phyloP scores from a whole-genome alignment of 192 early-diverging fungal genomes.

The Anaeromyces robustus region DNA sequence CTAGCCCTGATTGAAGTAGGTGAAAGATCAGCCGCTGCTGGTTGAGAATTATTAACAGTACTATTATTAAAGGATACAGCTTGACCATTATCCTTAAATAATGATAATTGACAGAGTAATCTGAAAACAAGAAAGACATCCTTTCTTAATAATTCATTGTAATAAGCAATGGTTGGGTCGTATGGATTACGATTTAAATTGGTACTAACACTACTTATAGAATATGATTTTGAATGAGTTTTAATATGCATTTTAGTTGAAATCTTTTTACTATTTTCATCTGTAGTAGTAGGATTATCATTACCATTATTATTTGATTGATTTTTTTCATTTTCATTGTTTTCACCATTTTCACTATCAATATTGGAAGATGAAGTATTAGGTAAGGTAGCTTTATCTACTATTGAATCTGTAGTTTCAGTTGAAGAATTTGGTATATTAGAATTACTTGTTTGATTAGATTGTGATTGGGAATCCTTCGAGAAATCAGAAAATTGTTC shows the following conservation, averaged over 20 bases:
- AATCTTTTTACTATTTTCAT: neutral
- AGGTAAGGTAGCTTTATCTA: neutral
- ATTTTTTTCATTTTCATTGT: neutral
- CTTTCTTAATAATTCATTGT: conserved; percentile 28
- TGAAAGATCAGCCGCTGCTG: conserved; percentile 16
- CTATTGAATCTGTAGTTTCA: too few species aligned
- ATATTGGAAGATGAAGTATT: neutral
- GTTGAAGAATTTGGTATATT: neutral
- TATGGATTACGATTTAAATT: conserved; percentile 17
- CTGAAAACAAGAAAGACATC: conserved; percentile 32
- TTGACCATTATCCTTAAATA: conserved; percentile 17
- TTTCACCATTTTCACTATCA: too few species aligned
- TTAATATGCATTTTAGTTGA: neutral
- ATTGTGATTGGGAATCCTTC: conserved; percentile 1
- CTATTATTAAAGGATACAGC: neutral
- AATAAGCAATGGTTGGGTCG: conserved; percentile 30
- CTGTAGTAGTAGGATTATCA: neutral
- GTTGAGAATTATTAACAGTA: conserved; percentile 5
- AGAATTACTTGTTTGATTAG: neutral
- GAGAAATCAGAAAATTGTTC: neutral
- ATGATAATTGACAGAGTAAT: conserved; percentile 28
- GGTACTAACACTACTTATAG: neutral
- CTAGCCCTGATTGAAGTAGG: conserved; percentile 14
- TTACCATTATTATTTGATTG: neutral
- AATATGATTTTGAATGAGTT: neutral